A percentile compares a stretch with the other conserved stretches of the same genome.
phyloP scores from a whole-genome alignment of 495 filamentous ascomycete genomes.

The Hypoxylon lienhwacheense region DNA sequence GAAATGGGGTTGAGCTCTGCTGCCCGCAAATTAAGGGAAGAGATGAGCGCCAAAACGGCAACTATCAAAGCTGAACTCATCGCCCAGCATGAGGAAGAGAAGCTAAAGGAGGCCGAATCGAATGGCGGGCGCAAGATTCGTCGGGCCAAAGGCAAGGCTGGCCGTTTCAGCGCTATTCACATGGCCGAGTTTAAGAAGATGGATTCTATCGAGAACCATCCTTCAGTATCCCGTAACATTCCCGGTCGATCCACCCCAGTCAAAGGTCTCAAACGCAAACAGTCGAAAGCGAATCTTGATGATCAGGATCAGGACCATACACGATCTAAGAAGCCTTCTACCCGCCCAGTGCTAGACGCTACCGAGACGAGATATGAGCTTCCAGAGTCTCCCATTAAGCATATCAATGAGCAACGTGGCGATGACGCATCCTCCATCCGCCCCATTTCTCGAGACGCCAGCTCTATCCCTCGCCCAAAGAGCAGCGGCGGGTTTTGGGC shows the following conservation, averaged over 20 bases:
- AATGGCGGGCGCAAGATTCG: constrained; percentile 68
- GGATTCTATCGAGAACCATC: constrained; percentile 88
- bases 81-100: constrained; percentile 55
- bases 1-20: constrained; percentile 66
- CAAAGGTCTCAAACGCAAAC: constrained; percentile 68
- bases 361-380: constrained; percentile 34
- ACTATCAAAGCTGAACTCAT: constrained; percentile 67
- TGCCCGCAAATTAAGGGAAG: constrained; percentile 76
- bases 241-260: constrained; percentile 58
- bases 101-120: constrained; percentile 44
- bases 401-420: constrained; percentile 59
- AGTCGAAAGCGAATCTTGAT: constrained; percentile 73
- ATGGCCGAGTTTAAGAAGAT: constrained; percentile 92
- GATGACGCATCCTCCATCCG: constrained; percentile 63
- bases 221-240: constrained; percentile 73
- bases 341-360: constrained; percentile 19
- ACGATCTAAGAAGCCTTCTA: constrained; percentile 36
- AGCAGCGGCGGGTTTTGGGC: constrained; percentile 42
- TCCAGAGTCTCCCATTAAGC: constrained; percentile 57
- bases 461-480: constrained; percentile 47
- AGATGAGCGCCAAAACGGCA: constrained; percentile 67
- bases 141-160: constrained; percentile 71
- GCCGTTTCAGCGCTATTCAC: constrained; percentile 79
- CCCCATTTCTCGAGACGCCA: constrained; percentile 53
- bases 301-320: constrained; percentile 53